phyloP scores from a whole-genome alignment of 495 filamentous ascomycete genomes.

The Penicillium fimorum region DNA sequence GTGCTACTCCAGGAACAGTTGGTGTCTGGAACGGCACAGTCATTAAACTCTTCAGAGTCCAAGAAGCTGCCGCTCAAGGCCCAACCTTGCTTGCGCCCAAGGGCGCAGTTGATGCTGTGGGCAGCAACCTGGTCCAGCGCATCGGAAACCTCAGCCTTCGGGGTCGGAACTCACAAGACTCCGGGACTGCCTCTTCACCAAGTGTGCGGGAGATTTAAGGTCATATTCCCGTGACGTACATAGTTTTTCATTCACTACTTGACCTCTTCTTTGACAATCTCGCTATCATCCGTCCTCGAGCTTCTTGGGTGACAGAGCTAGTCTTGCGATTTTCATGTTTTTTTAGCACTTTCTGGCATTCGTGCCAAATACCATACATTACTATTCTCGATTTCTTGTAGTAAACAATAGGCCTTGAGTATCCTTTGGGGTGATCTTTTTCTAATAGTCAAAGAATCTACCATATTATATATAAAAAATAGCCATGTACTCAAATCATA shows the following conservation, averaged over 20 bases:
- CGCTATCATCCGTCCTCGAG: background rate
- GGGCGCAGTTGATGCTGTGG: conserved; percentile 94
- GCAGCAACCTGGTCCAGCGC: conserved; percentile 82
- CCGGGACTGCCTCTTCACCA: conserved; percentile 35
- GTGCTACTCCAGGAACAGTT: conserved; percentile 66
- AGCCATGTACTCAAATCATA: background rate
- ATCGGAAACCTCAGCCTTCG: conserved; percentile 74
- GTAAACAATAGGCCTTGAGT: background rate
- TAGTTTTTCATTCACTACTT: conserved; percentile 14
- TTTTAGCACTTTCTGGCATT: conserved; percentile 11
- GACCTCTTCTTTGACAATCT: conserved; percentile 13
- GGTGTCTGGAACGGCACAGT: conserved; percentile 92
- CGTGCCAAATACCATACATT: conserved; percentile 3
- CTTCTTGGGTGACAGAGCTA: conserved; percentile 17
- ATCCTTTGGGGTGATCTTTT: background rate
- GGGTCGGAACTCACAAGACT: conserved; percentile 33
- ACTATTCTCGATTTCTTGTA: background rate
- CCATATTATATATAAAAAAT: background rate
- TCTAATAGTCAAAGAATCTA: background rate
- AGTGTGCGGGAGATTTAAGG: conserved; percentile 41
- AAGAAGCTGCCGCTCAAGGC: conserved; percentile 75
- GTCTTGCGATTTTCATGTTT: conserved; percentile 6
- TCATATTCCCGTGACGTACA: conserved; percentile 18
- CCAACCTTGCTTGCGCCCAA: conserved; percentile 79
- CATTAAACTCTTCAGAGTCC: conserved; percentile 86